A percentile compares a stretch with the other conserved stretches of the same genome.
Conservation (phyloP, 2,329 filamentous ascomycete genomes). For the Venturia pyrina region DNA sequence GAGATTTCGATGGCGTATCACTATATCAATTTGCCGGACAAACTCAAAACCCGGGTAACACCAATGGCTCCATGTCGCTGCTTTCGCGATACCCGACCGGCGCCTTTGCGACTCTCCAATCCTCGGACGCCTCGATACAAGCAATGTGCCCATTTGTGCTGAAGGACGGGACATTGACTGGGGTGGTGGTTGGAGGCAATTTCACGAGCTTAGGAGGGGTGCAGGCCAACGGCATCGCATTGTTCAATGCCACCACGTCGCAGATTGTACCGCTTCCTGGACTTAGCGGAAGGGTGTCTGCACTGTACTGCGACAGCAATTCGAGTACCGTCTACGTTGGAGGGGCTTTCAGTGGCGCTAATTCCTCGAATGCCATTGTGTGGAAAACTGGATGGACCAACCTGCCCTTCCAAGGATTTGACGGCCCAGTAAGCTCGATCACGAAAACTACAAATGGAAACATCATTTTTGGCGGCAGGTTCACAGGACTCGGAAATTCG, state of each 20-base stretch:
- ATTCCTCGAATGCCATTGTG: conserved; percentile 82
- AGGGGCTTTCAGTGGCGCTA: conserved; percentile 67
- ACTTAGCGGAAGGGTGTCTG: conserved; percentile 70
- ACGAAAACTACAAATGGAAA: conserved; percentile 68
- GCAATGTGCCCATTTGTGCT: conserved; percentile 75
- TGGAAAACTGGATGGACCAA: conserved; percentile 67
- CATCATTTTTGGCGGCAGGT: conserved; percentile 84
- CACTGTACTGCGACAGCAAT: conserved; percentile 70
- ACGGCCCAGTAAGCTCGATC: conserved; percentile 83
- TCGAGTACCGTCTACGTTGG: conserved; percentile 81
- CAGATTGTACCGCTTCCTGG: conserved; percentile 67
- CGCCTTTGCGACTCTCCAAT: conserved; percentile 61
- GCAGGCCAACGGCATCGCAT: conserved; percentile 66
- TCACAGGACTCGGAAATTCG: conserved; percentile 78
- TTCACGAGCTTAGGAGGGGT: conserved; percentile 81
- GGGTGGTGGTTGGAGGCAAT: conserved; percentile 82
- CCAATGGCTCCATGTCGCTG: conserved; percentile 73
- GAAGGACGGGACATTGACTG: conserved; percentile 55
- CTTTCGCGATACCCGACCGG: conserved; percentile 79
- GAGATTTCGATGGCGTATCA: conserved; percentile 86
- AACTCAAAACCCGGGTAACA: conserved; percentile 51
- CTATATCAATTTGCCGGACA: conserved; percentile 81
- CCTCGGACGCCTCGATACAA: conserved; percentile 74
- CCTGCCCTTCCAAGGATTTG: conserved; percentile 87
- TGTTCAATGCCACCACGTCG: conserved; percentile 66